Evolutionary conservation across 176 grass and related monocot species (phyloP).

Genomic region (Triticum timopheevii): DNA sequence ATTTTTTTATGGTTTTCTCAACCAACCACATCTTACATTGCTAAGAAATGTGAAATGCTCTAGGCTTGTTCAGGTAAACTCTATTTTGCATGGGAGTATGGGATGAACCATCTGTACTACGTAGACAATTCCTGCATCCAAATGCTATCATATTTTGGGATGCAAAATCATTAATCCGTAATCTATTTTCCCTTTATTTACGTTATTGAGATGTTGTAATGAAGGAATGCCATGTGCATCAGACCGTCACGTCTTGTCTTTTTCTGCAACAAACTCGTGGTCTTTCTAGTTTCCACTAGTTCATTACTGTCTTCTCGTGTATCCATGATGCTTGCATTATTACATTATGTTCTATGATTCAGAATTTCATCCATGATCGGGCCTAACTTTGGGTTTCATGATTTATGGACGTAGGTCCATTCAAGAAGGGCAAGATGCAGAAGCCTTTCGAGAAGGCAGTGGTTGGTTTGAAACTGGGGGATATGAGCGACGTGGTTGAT

Average conservation of each 20-base stretch:
- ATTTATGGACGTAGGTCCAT: constrained; percentile 58
- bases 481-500: constrained; percentile 74
- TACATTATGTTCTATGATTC: background rate
- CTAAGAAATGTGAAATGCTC: background rate
- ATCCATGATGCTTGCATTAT: background rate
- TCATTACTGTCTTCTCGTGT: background rate
- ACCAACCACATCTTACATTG: background rate
- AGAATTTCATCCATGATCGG: background rate
- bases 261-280: background rate
- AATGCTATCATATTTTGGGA: background rate
- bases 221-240: background rate
- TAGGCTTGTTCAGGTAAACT: background rate
- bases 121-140: background rate
- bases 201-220: background rate
- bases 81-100: background rate
- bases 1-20: background rate
- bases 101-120: background rate
- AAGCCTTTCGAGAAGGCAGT: constrained; percentile 80
- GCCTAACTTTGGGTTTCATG: background rate
- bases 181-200: background rate
- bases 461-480: constrained; percentile 65
- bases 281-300: background rate
- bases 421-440: constrained; percentile 88
- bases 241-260: background rate
- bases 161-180: background rate